These are phyloP conservation scores for Nigrograna mackinnonii DNA, from an alignment of 2,329 filamentous ascomycete species.

Conservation along the genomic window DNA sequence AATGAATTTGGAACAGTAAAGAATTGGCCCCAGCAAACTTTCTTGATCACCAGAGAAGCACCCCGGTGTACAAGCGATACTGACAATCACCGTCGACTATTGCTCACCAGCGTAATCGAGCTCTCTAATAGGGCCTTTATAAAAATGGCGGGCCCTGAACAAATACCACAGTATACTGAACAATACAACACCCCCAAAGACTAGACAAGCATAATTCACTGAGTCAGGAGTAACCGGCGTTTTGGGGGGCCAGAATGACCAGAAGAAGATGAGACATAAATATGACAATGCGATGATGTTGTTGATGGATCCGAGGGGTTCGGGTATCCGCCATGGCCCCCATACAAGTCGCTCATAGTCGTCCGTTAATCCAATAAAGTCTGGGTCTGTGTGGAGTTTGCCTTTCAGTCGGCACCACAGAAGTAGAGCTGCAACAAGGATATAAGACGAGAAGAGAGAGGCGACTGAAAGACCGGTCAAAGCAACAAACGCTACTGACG, in stretches of 20 bases:
- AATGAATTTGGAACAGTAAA: too few species aligned
- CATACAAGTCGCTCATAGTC: neutral
- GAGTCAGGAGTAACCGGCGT: neutral
- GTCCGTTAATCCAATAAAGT: neutral
- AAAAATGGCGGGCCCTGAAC: neutral
- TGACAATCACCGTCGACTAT: too few species aligned
- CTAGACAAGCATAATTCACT: constrained; percentile 6
- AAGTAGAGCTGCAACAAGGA: constrained; percentile 7
- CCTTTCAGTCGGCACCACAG: constrained; percentile 10
- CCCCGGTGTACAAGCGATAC: too few species aligned
- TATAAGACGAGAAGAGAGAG: constrained; percentile 10
- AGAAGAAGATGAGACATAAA: constrained; percentile 2
- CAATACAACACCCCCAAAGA: constrained; percentile 2
- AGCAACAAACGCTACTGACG: constrained; percentile 6
- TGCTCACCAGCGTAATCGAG: too few species aligned
- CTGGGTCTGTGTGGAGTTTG: neutral
- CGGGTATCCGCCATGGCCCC: constrained; percentile 10
- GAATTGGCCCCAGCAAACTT: too few species aligned
- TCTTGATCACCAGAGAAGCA: too few species aligned
- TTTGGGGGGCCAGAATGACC: constrained; percentile 5
- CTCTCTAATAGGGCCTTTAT: neutral
- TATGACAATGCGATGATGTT: constrained; percentile 7
- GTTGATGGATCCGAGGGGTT: constrained; percentile 1
- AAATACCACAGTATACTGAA: constrained; percentile 3
- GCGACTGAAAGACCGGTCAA: constrained; percentile 5